These are phyloP conservation scores for Sporothrix luriei DNA, from an alignment of 2,329 filamentous ascomycete genomes.

Conservation along the genomic window DNA sequence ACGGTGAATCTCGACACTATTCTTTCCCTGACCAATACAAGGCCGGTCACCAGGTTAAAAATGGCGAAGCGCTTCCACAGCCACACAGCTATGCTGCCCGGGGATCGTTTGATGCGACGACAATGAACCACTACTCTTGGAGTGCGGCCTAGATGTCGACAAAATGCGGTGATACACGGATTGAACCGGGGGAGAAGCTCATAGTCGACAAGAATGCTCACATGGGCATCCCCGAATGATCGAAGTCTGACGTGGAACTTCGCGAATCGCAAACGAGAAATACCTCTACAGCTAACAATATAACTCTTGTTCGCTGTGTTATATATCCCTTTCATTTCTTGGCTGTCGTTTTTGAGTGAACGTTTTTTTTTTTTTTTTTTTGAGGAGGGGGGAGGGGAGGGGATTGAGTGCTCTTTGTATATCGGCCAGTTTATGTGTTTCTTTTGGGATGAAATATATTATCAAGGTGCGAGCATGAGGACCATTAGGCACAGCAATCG, in stretches of 20 bases:
- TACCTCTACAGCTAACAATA: not conserved
- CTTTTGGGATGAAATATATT: slow-evolving; percentile 12
- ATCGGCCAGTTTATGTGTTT: slow-evolving; percentile 18
- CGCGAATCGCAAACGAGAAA: not conserved
- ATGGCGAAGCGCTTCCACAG: slow-evolving; percentile 44
- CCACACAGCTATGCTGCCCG: slow-evolving; percentile 48
- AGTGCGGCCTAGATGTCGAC: slow-evolving; percentile 46
- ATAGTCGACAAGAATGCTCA: not conserved
- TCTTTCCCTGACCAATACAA: slow-evolving; percentile 56
- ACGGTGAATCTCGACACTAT: slow-evolving; percentile 52
- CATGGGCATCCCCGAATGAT: too few species aligned
- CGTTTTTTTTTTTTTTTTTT: slow-evolving; percentile 23
- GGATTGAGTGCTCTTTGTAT: too few species aligned
- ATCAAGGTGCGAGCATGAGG: slow-evolving; percentile 32
- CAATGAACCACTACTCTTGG: slow-evolving; percentile 61
- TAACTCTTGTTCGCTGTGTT: not conserved
- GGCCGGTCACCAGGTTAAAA: slow-evolving; percentile 43
- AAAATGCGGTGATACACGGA: not conserved
- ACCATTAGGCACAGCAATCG: slow-evolving; percentile 38
- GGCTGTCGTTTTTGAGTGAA: slow-evolving; percentile 17
- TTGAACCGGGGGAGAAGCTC: not conserved
- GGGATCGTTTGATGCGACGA: slow-evolving; percentile 50
- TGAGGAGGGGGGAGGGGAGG: too few species aligned
- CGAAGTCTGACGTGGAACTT: not conserved
- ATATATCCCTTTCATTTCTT: slow-evolving; percentile 16